These are phyloP conservation scores for Suillus luteus DNA, from an alignment of 768 basidiomycete species.

Conservation along the genomic window DNA sequence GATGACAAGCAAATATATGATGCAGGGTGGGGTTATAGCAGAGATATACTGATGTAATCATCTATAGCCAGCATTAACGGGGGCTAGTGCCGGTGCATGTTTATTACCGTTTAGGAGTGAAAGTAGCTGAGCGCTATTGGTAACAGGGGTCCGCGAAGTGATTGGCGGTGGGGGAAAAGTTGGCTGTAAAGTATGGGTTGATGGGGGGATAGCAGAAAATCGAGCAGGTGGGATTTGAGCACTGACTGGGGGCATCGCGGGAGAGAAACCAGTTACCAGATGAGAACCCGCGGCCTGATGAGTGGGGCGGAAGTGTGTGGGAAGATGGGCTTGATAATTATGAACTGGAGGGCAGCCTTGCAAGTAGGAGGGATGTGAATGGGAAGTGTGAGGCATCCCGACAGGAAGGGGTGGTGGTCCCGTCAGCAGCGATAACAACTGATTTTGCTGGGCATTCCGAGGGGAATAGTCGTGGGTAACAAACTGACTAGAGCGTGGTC, in stretches of 20 bases:
- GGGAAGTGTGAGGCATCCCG: slow-evolving; percentile 16
- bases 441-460: slow-evolving; percentile 20
- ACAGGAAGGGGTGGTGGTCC: slow-evolving; percentile 10
- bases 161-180: slow-evolving; percentile 16
- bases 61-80: slow-evolving; percentile 28
- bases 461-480: slow-evolving; percentile 35
- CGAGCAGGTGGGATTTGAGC: slow-evolving; percentile 15
- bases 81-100: slow-evolving; percentile 14
- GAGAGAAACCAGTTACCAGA: background rate
- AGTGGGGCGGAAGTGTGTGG: slow-evolving; percentile 16
- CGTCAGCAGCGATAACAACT: slow-evolving; percentile 17
- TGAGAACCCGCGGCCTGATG: slow-evolving; percentile 19
- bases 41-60: slow-evolving; percentile 10
- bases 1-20: slow-evolving; percentile 24
- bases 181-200: slow-evolving; percentile 16
- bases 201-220: slow-evolving; percentile 19
- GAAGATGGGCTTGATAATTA: slow-evolving; percentile 17
- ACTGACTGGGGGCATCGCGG: slow-evolving; percentile 15
- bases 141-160: slow-evolving; percentile 21
- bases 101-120: slow-evolving; percentile 38
- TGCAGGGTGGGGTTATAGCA: slow-evolving; percentile 14
- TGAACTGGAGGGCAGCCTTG: slow-evolving; percentile 23
- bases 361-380: slow-evolving; percentile 20
- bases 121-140: slow-evolving; percentile 34
- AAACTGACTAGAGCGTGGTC: slow-evolving; percentile 49